A percentile compares a stretch with the other conserved stretches of the same genome.
These are phyloP conservation scores for Adansonia gregorii DNA, from an alignment of 441 rosid species.

Conservation along the genomic window DNA sequence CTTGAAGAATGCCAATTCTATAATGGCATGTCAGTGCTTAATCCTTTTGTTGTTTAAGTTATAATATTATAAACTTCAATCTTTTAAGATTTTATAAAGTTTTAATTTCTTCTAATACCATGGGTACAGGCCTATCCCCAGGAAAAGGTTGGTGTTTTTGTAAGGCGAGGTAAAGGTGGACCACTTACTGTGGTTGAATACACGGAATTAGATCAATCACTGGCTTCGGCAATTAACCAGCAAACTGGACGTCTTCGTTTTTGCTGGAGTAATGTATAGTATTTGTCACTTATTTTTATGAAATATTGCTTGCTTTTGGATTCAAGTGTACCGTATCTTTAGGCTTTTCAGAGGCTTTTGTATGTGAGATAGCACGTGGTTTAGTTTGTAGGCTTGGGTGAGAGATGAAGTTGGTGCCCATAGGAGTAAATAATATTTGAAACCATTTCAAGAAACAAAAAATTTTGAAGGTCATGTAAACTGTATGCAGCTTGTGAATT, in stretches of 20 bases:
- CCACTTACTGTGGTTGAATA: conserved; percentile 96
- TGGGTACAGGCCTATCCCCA: conserved; percentile 88
- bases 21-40: not conserved
- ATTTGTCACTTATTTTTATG: not conserved
- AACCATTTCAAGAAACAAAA: not conserved
- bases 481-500: not conserved
- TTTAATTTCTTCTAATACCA: conserved; percentile 27
- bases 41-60: not conserved
- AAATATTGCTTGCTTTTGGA: conserved; percentile 11
- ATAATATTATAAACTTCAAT: not conserved
- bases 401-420: not conserved
- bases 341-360: not conserved
- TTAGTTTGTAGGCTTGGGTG: not conserved
- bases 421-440: not conserved
- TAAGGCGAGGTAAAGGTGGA: conserved; percentile 98
- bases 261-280: conserved; percentile 81
- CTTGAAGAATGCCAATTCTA: not conserved
- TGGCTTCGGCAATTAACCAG: conserved; percentile 94
- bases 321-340: not conserved
- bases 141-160: conserved; percentile 97
- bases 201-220: conserved; percentile 84
- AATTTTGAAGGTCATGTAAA: not conserved
- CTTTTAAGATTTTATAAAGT: not conserved
- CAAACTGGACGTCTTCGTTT: conserved; percentile 93
- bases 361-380: not conserved